phyloP scores from a whole-genome alignment of 306 rosid genomes.

The Coriaria nepalensis region DNA sequence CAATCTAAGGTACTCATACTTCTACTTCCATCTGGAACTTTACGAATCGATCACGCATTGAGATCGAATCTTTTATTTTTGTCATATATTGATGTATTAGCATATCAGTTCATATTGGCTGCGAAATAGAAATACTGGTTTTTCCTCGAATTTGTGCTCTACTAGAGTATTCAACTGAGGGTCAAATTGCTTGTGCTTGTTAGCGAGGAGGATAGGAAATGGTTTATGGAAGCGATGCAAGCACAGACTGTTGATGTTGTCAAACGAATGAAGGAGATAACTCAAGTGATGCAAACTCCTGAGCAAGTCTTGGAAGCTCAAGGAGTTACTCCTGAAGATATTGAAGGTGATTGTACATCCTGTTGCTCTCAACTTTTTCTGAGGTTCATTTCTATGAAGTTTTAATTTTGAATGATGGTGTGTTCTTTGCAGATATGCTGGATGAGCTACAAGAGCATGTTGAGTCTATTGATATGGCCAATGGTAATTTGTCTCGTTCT shows the following conservation, averaged over 20 bases:
- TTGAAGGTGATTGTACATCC: slow-evolving; percentile 45
- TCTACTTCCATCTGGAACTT: no score
- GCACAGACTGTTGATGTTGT: slow-evolving; percentile 62
- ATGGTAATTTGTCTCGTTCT: slow-evolving; percentile 33
- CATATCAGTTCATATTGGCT: no score
- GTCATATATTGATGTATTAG: no score
- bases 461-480: slow-evolving; percentile 92
- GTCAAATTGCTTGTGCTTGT: neutral
- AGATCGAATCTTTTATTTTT: no score
- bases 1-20: slow-evolving; percentile 33
- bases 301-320: slow-evolving; percentile 76
- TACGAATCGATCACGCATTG: no score
- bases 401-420: neutral
- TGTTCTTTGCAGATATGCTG: slow-evolving; percentile 45
- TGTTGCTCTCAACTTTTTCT: neutral
- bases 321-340: slow-evolving; percentile 55
- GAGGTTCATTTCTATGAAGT: no score
- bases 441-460: slow-evolving; percentile 96
- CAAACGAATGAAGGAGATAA: slow-evolving; percentile 91
- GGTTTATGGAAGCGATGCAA: slow-evolving; percentile 97
- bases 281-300: slow-evolving; percentile 81
- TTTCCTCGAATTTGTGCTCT: no score
- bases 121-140: no score
- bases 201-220: slow-evolving; percentile 80
- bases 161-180: slow-evolving; percentile 2